These are phyloP conservation scores for Fraxinus dipetala DNA, from an alignment of 305 asterid species.

Conservation along the genomic window DNA sequence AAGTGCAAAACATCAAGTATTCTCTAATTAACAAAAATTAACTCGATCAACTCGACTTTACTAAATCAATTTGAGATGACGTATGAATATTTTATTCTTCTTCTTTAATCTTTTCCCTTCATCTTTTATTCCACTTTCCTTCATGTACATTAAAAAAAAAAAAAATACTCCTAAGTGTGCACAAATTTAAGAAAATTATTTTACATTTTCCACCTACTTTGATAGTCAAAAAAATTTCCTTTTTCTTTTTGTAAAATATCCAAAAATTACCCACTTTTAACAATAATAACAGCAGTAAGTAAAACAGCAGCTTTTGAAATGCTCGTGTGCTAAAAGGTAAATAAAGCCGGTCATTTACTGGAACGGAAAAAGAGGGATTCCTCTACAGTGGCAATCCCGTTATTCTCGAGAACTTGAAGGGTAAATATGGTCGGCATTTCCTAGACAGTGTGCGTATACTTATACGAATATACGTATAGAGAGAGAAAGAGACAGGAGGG, in stretches of 20 bases:
- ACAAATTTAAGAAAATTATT: neutral
- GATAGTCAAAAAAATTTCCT: neutral
- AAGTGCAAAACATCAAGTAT: neutral
- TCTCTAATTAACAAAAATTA: neutral
- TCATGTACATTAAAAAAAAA: neutral
- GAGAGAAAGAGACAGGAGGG: neutral
- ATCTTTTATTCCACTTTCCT: neutral
- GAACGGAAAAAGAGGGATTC: constrained; percentile 4
- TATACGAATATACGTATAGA: neutral
- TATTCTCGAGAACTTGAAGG: neutral
- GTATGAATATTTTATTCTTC: neutral
- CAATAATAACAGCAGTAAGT: neutral
- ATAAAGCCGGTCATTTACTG: neutral
- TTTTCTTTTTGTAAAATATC: neutral
- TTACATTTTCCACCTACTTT: neutral
- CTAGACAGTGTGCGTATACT: constrained; percentile 3
- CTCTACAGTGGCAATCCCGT: constrained; percentile 23
- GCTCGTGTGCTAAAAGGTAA: constrained; percentile 18
- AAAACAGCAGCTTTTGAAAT: constrained; percentile 9
- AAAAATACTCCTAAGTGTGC: neutral
- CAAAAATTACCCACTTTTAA: neutral
- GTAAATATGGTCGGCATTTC: neutral
- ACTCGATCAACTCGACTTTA: neutral
- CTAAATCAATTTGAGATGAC: neutral
- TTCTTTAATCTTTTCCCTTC: neutral